Evolutionary conservation across 371 early-diverging fungal genomes (phyloP), one percentile per base, ranked within the genome.

Genomic region (Saksenaea vasiformis): DNA sequence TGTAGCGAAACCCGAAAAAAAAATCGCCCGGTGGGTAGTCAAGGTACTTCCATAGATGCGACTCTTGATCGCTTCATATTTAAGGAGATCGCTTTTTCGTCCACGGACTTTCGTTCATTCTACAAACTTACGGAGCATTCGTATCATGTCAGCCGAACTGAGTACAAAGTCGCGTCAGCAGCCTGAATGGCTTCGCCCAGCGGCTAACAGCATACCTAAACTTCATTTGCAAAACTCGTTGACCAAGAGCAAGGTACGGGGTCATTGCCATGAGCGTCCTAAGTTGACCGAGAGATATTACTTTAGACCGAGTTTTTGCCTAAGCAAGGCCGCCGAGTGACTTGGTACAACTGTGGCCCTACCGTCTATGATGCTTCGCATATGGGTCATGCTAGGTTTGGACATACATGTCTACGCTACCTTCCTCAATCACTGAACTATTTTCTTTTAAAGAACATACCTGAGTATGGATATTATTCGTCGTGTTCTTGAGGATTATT

Each of bases 321-420:
- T 3, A 83, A 79, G 35, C 72, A 84, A 3, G 93, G 93, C 34
- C 90, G 92, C 69, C 78, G 77, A 34, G 93, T 98, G 10, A 89
- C 87, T 60, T 98, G 99, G 99, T 98, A 98, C 74, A 91, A 88
- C 70, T 99, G 99, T 85, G 99, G 99, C 5, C 99, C 99, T 11
- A 99, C 99, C 8, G 99, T 99, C 17, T 99, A 99, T 73, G 99
- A 98, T 77, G 89, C 93, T 1, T 86, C 99, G 11, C 99, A 99
- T 79, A 89, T 99, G 79, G 99, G 99, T 28, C 99, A 99, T 77
- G 99, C 99, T 4, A 80, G 86, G 83, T 83, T 79, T 47, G 31
- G n/a, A 59, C 7, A 37, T 22, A 22, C 19, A 22, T 22, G 22
- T 47, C 0, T 4, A n/a, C n/a, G n/a, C 51, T 22, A 3, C 55